A percentile compares a stretch with the other conserved stretches of the same genome.
Evolutionary conservation across 306 rosid species (phyloP).

Genomic region (Glycine soja): DNA sequence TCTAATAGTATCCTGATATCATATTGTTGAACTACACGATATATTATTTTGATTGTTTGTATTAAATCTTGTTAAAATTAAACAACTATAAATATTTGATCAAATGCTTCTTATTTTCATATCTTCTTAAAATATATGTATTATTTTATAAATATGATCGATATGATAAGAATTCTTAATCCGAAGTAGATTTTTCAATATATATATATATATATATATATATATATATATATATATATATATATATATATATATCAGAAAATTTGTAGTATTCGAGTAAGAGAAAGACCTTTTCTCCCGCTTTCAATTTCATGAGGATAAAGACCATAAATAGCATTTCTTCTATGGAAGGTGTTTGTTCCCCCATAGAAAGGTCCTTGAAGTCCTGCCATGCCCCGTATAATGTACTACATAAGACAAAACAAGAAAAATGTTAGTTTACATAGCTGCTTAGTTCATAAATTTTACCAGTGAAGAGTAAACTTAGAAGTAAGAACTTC

Average conservation of each 20-base stretch:
- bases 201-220: too few species aligned
- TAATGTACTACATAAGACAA: constrained; percentile 43
- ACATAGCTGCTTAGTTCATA: not conserved
- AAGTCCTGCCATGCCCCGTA: constrained; percentile 58
- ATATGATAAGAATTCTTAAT: not conserved
- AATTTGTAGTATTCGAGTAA: not conserved
- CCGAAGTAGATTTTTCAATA: not conserved
- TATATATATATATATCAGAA: not conserved
- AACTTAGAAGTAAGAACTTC: constrained; percentile 1
- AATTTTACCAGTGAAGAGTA: not conserved
- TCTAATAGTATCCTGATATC: not conserved
- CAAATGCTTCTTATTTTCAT: not conserved
- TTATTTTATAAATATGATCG: not conserved
- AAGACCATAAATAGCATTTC: constrained; percentile 70
- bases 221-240: too few species aligned
- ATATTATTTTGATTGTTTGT: not conserved
- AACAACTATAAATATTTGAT: not conserved
- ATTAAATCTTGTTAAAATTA: too few species aligned
- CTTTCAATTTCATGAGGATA: constrained; percentile 43
- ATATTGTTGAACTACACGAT: not conserved
- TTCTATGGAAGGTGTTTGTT: constrained; percentile 70
- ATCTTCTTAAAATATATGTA: not conserved
- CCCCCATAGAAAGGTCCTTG: constrained; percentile 68
- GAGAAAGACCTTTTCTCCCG: constrained; percentile 39
- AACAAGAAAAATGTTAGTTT: constrained; percentile 13